Conservation (phyloP, 2,329 filamentous ascomycete species). For the Basipetospora chlamydospora region DNA sequence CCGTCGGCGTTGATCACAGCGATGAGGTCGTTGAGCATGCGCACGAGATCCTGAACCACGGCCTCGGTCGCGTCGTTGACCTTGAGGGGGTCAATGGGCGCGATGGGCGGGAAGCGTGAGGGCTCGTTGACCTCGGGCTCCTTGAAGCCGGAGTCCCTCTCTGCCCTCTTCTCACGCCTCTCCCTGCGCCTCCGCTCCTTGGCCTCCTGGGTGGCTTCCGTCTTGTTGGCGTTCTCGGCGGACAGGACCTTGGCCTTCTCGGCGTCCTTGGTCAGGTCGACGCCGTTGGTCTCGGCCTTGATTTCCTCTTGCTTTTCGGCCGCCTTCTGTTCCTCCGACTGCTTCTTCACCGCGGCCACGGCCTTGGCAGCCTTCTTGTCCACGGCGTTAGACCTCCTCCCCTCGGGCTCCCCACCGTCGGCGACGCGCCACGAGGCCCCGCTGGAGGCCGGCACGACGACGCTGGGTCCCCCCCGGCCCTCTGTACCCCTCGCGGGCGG, state of each 20-base stretch:
- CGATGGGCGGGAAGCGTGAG: slow-evolving; percentile 45
- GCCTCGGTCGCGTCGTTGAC: slow-evolving; percentile 68
- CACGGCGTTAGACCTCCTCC: slow-evolving; percentile 49
- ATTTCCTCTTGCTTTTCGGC: no score
- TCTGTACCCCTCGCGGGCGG: slow-evolving; percentile 28
- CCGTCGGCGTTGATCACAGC: slow-evolving; percentile 81
- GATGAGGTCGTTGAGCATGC: slow-evolving; percentile 93
- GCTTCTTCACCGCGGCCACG: slow-evolving; percentile 16
- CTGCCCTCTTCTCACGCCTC: no score
- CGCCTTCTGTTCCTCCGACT: slow-evolving; percentile 15
- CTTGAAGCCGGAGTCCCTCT: slow-evolving; percentile 32
- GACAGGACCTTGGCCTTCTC: slow-evolving; percentile 15
- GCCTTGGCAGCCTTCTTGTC: slow-evolving; percentile 17
- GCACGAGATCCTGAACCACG: slow-evolving; percentile 82
- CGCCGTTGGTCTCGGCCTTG: slow-evolving; percentile 5
- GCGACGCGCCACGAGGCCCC: slow-evolving; percentile 71
- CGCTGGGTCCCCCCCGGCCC: slow-evolving; percentile 50
- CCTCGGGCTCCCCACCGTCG: slow-evolving; percentile 39
- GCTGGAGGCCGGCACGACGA: slow-evolving; percentile 74
- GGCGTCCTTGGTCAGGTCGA: slow-evolving; percentile 9
- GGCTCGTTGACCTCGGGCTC: slow-evolving; percentile 51
- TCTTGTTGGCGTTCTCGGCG: no score
- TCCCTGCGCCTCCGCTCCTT: no score
- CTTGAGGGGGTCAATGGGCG: slow-evolving; percentile 64
- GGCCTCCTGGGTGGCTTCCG: slow-evolving; percentile 17